Base-by-base conservation (phyloP, 2,329 filamentous ascomycete genomes). In the Polychaeton citri region DNA sequence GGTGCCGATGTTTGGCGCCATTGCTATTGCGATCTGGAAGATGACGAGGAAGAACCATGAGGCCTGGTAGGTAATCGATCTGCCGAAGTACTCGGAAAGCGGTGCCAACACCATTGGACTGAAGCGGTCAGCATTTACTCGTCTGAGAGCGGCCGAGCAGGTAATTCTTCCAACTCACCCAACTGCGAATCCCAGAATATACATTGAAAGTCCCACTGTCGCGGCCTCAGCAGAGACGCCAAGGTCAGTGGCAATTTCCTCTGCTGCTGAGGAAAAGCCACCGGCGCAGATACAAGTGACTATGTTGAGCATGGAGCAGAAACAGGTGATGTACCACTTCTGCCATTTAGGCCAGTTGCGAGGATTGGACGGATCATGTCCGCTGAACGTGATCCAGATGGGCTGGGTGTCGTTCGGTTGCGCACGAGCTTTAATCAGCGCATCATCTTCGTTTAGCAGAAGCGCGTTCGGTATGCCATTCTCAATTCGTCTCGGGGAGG, bases 231-330 rank as follows among this genome's bases (percentile, higher is more conserved):
- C 53, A 31, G 55, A 58, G 19, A 73, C 63, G 10, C 58, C 38
- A 43, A 82, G 81, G 20, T 74, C 62, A 1, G 41, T 30, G 10
- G 76, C 62, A 36, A 83, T 65, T 33, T 73, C 60, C 6, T 45
- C 38, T 10, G 76, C 53, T 32, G 72, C 73, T 9, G 74, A 73
- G 3, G 71, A 72, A 54, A 74, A 81, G 79, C 79, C 1, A 75
- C 78, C n/a, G 76, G 81, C 36, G 74, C 72, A 47, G 85, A 79
- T 2, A 80, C 66, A 19, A 84, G 76, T 19, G 61, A 77, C 30
- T 86, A 65, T 1, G 78, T 80, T 10, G 79, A 73, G 19, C 79
- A 47, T 8, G 79, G 76, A 38, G 79, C 72, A 28, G 79, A 54
- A 35, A 71, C 50, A 2, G 76, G 79, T 43, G 79, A 72, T 20